These are phyloP conservation scores for Komagataella kurtzmanii DNA, from an alignment of 805 yeast genomes.

Conservation along the genomic window DNA sequence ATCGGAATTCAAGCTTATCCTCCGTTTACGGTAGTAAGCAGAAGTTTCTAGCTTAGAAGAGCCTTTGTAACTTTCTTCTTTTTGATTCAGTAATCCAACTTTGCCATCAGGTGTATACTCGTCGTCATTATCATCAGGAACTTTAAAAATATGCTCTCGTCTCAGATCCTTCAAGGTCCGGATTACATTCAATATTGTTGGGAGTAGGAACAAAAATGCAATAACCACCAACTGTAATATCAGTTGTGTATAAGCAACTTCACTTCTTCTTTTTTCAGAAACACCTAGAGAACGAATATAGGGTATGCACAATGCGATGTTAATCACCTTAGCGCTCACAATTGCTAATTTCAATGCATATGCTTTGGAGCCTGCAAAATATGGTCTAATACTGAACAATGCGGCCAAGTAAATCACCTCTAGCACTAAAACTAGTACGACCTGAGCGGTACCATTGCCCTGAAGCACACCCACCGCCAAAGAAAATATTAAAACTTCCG, in stretches of 20 bases:
- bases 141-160: not conserved
- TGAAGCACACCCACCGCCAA: conserved; percentile 31
- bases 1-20: not conserved
- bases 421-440: conserved; percentile 20
- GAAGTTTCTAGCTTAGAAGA: not conserved
- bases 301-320: conserved; percentile 28
- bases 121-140: conserved; percentile 5
- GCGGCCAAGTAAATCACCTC: conserved; percentile 18
- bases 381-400: conserved; percentile 16
- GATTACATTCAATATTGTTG: conserved; percentile 12
- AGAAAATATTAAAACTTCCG: conserved; percentile 20
- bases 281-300: conserved; percentile 21
- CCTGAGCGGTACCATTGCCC: conserved; percentile 28
- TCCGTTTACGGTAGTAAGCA: not conserved
- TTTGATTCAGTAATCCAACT: not conserved
- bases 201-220: conserved; percentile 11
- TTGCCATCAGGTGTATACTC: conserved; percentile 8
- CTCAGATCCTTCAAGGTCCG: conserved; percentile 11
- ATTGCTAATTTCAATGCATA: conserved; percentile 18
- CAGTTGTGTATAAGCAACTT: conserved; percentile 29
- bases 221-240: conserved; percentile 20
- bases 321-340: conserved; percentile 23
- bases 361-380: conserved; percentile 17
- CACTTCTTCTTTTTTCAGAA: conserved; percentile 24
- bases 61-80: not conserved